Evolutionary conservation across 2,329 filamentous ascomycete species (phyloP).

Genomic region (Ophiocordyceps robertsii): DNA sequence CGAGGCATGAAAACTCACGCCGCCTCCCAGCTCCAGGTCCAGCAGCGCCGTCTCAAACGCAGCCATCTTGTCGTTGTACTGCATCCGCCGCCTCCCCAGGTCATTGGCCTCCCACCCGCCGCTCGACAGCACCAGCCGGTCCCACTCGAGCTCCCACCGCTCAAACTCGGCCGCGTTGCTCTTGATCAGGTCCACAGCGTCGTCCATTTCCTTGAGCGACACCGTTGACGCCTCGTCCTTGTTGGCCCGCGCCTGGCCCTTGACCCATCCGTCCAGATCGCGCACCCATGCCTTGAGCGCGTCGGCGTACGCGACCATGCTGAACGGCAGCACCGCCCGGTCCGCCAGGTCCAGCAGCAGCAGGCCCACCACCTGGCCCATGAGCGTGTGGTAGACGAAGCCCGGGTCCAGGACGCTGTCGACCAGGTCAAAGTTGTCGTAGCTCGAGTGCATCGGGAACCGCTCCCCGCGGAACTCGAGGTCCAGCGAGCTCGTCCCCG

Average conservation of each 20-base stretch:
- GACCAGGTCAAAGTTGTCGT: constrained; percentile 86
- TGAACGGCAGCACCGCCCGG: constrained; percentile 68
- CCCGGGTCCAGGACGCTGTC: constrained; percentile 64
- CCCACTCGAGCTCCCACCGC: constrained; percentile 67
- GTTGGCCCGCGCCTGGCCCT: constrained; percentile 30
- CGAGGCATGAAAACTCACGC: constrained; percentile 43
- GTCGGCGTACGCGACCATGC: constrained; percentile 59
- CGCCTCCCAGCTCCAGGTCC: constrained; percentile 57
- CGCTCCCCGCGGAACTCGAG: constrained; percentile 58
- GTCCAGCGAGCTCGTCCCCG: constrained; percentile 77
- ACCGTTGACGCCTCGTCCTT: constrained; percentile 13
- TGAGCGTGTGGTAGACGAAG: constrained; percentile 65
- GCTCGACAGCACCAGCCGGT: constrained; percentile 52
- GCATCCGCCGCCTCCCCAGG: constrained; percentile 52
- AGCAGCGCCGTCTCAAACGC: constrained; percentile 73
- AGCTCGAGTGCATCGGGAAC: constrained; percentile 69
- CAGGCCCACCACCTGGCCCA: constrained; percentile 69
- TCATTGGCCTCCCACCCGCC: constrained; percentile 65
- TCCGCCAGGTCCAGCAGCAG: constrained; percentile 79
- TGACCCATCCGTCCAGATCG: constrained; percentile 52
- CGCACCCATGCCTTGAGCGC: constrained; percentile 51
- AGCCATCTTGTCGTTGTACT: constrained; percentile 68
- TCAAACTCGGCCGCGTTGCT: constrained; percentile 43
- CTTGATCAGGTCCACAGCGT: constrained; percentile 49
- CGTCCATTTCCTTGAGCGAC: constrained; percentile 20